phyloP scores from a whole-genome alignment of 331 rosid species.

The Erythrophleum ivorense region DNA sequence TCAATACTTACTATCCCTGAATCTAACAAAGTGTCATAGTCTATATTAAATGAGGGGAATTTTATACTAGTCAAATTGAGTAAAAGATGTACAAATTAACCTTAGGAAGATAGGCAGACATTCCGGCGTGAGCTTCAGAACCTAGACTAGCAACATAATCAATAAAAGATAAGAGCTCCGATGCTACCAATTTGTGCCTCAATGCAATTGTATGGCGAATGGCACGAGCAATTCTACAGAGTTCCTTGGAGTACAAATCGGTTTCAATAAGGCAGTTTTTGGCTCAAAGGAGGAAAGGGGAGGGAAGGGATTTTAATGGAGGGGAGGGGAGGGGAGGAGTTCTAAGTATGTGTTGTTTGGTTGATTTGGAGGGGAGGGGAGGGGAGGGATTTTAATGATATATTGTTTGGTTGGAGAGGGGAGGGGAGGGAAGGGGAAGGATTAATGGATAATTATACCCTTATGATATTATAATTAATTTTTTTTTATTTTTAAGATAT shows the following conservation, averaged over 20 bases:
- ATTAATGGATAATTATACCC: too few relatives aligned
- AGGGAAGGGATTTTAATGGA: neutral
- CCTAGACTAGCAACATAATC: slow-evolving; percentile 53
- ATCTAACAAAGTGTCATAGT: neutral
- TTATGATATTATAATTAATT: too few relatives aligned
- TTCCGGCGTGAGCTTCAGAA: slow-evolving; percentile 61
- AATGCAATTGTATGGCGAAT: slow-evolving; percentile 48
- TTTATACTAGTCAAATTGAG: neutral
- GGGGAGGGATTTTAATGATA: too few relatives aligned
- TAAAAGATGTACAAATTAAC: slow-evolving; percentile 40
- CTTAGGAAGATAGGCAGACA: slow-evolving; percentile 68
- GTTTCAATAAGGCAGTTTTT: slow-evolving; percentile 34
- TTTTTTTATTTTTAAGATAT: too few relatives aligned
- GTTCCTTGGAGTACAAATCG: slow-evolving; percentile 46
- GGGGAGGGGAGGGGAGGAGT: too few relatives aligned
- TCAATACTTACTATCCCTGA: neutral
- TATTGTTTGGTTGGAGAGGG: too few relatives aligned
- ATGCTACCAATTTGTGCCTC: slow-evolving; percentile 43
- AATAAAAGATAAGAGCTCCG: slow-evolving; percentile 55
- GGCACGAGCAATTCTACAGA: slow-evolving; percentile 45
- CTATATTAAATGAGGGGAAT: neutral
- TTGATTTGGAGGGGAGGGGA: too few relatives aligned
- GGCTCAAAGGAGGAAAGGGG: neutral
- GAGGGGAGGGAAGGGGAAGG: too few relatives aligned
- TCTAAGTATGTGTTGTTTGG: too few relatives aligned